Evolutionary conservation across 2,329 filamentous ascomycete species (phyloP).

Genomic region (Triangularia verruculosa): DNA sequence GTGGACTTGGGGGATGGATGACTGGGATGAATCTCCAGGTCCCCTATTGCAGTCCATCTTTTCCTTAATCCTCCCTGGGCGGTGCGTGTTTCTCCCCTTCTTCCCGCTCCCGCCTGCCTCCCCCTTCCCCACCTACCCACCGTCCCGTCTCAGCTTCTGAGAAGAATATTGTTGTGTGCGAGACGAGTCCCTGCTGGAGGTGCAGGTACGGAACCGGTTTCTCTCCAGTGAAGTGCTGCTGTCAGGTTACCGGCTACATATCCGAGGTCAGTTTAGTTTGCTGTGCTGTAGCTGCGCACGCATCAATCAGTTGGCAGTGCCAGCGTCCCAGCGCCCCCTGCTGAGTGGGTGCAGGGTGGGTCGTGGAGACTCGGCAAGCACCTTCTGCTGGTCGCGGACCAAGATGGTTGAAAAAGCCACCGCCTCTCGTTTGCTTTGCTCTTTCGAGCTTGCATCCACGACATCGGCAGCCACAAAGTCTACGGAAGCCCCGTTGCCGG

Average conservation of each 20-base stretch:
- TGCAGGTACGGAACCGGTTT: too few species aligned
- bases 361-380: neutral
- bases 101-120: neutral
- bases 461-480: neutral
- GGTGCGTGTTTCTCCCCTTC: neutral
- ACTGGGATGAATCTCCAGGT: neutral
- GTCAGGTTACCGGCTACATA: too few species aligned
- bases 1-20: neutral
- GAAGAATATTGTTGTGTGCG: too few species aligned
- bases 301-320: neutral
- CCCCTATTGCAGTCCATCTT: slow-evolving; percentile 9
- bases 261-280: too few species aligned
- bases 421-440: neutral
- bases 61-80: neutral
- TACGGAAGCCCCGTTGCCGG: neutral
- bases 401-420: neutral
- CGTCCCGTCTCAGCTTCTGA: neutral
- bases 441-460: neutral
- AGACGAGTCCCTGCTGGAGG: too few species aligned
- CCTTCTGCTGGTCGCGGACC: neutral
- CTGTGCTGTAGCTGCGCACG: too few species aligned
- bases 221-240: too few species aligned
- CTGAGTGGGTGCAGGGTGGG: neutral
- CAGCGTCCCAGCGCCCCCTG: neutral
- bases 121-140: neutral